Conservation (phyloP, 2,329 filamentous ascomycete genomes). For the Cladosporium sp. region DNA sequence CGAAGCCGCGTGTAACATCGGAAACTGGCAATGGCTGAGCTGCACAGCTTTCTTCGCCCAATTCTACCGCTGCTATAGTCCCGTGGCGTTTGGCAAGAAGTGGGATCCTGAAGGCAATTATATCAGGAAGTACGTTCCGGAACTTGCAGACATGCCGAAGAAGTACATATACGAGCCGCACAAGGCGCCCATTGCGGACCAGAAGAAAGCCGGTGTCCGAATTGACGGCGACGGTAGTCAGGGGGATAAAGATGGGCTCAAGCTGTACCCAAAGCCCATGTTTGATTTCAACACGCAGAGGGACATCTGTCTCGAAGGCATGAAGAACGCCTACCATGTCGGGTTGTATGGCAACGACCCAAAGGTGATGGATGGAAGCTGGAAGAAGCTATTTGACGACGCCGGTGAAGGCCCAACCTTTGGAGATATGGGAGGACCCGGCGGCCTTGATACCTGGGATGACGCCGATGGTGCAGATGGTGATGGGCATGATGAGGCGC, state of each 20-base stretch:
- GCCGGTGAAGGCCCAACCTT: constrained; percentile 49
- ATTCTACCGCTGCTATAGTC: constrained; percentile 71
- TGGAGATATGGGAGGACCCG: constrained; percentile 43
- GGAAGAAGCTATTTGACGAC: constrained; percentile 54
- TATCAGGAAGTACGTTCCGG: constrained; percentile 67
- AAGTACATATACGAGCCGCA: constrained; percentile 81
- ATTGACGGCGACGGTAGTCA: constrained; percentile 55
- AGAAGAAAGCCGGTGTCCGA: constrained; percentile 67
- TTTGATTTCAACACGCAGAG: constrained; percentile 71
- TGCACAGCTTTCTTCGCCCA: constrained; percentile 76
- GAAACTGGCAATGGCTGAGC: constrained; percentile 78
- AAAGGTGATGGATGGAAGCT: constrained; percentile 63
- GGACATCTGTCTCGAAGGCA: constrained; percentile 63
- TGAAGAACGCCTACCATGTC: constrained; percentile 71
- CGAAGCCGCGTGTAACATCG: constrained; percentile 71
- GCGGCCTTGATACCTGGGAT: constrained; percentile 38
- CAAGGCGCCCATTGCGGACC: constrained; percentile 69
- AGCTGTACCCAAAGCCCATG: constrained; percentile 71
- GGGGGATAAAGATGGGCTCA: constrained; percentile 45
- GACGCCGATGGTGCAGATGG: constrained; percentile 32
- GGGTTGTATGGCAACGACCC: constrained; percentile 66
- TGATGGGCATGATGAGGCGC: neutral
- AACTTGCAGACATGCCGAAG: constrained; percentile 61
- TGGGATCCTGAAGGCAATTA: constrained; percentile 71
- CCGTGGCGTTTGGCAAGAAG: constrained; percentile 72